phyloP scores from a whole-genome alignment of 2,329 filamentous ascomycete species.

The Cadophora malorum region DNA sequence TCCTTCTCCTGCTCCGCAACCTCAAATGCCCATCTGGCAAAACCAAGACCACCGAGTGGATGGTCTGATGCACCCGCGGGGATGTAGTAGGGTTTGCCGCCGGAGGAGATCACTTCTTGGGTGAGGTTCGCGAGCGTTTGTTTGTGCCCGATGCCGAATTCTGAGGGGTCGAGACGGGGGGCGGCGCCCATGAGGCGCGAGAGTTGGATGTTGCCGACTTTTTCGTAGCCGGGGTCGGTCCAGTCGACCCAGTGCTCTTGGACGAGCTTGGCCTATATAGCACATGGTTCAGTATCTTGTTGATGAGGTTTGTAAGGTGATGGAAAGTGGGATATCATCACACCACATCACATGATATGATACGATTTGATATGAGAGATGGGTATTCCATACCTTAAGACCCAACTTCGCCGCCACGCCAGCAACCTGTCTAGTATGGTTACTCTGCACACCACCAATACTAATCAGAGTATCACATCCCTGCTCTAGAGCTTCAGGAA shows the following conservation, averaged over 20 bases:
- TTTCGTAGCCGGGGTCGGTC: slow-evolving; percentile 63
- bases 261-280: slow-evolving; percentile 57
- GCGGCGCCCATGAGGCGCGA: slow-evolving; percentile 72
- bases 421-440: slow-evolving; percentile 72
- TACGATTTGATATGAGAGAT: neutral
- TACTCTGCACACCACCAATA: slow-evolving; percentile 73
- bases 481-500: slow-evolving; percentile 64
- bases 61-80: slow-evolving; percentile 75
- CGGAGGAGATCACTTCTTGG: slow-evolving; percentile 57
- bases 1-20: slow-evolving; percentile 67
- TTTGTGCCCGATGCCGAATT: slow-evolving; percentile 75
- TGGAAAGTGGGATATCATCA: neutral
- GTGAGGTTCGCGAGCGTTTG: slow-evolving; percentile 60
- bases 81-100: slow-evolving; percentile 72
- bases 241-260: slow-evolving; percentile 75
- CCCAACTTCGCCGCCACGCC: slow-evolving; percentile 65
- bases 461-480: slow-evolving; percentile 67
- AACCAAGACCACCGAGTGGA: slow-evolving; percentile 72
- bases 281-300: no score
- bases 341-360: neutral
- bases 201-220: slow-evolving; percentile 75
- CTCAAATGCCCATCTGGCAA: slow-evolving; percentile 75
- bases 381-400: slow-evolving; percentile 49
- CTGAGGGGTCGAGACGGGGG: slow-evolving; percentile 62
- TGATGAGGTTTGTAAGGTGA: no score